Percentiles rank a stretch among this genome's conserved stretches.
phyloP scores from a whole-genome alignment of 768 basidiomycete genomes.

The Tulasnella sp. region DNA sequence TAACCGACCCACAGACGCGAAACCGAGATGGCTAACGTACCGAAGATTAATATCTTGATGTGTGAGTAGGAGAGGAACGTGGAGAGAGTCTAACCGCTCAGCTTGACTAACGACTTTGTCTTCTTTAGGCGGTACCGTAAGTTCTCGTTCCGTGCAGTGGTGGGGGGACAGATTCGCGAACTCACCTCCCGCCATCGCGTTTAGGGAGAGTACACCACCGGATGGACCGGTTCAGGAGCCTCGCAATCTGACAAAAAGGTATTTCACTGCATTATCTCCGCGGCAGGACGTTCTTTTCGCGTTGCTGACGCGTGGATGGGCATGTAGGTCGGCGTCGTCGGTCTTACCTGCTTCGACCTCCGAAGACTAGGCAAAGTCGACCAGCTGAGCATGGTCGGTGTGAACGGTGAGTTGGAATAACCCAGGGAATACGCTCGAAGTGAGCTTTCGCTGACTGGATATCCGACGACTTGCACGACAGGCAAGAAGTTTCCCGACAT shows the following conservation, averaged over 20 bases:
- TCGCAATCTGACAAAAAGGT: conserved; percentile 95
- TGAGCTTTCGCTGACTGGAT: no score
- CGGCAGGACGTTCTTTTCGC: background rate
- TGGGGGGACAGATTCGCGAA: background rate
- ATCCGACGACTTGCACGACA: no score
- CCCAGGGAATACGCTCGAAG: no score
- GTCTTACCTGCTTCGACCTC: conserved; percentile 79
- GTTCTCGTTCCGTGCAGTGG: background rate
- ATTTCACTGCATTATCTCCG: background rate
- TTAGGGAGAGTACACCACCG: conserved; percentile 86
- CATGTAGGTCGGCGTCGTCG: conserved; percentile 42
- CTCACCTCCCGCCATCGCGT: conserved; percentile 1
- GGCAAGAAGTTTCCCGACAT: conserved; percentile 73
- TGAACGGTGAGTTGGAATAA: conserved; percentile 27
- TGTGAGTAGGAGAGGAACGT: background rate
- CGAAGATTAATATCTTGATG: background rate
- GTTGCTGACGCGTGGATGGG: background rate
- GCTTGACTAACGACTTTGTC: background rate
- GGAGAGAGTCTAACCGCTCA: no score
- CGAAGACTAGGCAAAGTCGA: conserved; percentile 75
- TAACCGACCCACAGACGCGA: background rate
- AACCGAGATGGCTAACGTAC: background rate
- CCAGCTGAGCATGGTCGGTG: conserved; percentile 77
- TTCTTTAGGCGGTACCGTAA: background rate
- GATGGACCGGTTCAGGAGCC: conserved; percentile 85